Evolutionary conservation across 176 grass and related monocot species (phyloP).

Genomic region (sorghum (Sorghum bicolor)): Sorghum_bicolor_NCBIv3 NC_012878.2:53582001-53582500

Average conservation of each 20-base stretch:
- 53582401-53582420: background rate
- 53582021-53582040: background rate
- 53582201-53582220: background rate
- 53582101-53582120: background rate
- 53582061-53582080: background rate
- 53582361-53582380: background rate
- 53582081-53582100: background rate
- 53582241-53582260: background rate
- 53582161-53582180: background rate
- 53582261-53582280: background rate
- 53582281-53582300: background rate
- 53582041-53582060: background rate
- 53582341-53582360: background rate
- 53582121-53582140: background rate
- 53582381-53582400: background rate
- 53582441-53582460: background rate
- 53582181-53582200: background rate
- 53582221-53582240: background rate
- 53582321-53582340: background rate
- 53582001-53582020: background rate
- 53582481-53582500: constrained; percentile 33
- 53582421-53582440: background rate
- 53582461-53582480: constrained; percentile 17
- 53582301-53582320: background rate
- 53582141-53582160: background rate